Conservation (phyloP, 129 eudicot species). For the Helianthus tuberosus region DNA sequence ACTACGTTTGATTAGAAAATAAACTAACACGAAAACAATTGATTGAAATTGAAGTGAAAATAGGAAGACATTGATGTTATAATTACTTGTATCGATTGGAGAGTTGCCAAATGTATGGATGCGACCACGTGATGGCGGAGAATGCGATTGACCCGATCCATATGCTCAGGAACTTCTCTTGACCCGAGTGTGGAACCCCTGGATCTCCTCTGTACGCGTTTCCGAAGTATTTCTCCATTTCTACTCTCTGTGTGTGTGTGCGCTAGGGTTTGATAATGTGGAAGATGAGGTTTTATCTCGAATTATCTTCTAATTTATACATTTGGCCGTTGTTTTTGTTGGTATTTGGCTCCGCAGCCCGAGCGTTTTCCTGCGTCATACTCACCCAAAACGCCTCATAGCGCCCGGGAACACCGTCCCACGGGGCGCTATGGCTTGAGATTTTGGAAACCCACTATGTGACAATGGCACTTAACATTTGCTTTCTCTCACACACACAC, state of each 20-base stretch:
- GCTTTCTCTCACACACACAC: too few species aligned
- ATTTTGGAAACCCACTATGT: too few species aligned
- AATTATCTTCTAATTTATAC: too few species aligned
- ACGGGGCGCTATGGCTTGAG: too few species aligned
- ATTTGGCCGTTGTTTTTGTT: too few species aligned
- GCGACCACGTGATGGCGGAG: slow-evolving; percentile 53
- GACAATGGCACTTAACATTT: too few species aligned
- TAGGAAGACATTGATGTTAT: background rate
- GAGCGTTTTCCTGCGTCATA: too few species aligned
- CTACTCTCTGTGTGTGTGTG: background rate
- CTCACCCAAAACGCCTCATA: too few species aligned
- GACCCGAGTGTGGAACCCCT: slow-evolving; percentile 80
- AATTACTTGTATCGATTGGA: slow-evolving; percentile 66
- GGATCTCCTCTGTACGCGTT: slow-evolving; percentile 96
- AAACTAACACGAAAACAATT: background rate
- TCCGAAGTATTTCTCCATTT: slow-evolving; percentile 92
- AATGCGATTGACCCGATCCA: slow-evolving; percentile 69
- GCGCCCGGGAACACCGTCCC: too few species aligned
- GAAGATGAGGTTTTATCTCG: background rate
- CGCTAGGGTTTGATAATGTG: slow-evolving; percentile 19
- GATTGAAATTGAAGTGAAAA: background rate
- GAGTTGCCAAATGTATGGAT: slow-evolving; percentile 78
- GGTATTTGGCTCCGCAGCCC: too few species aligned
- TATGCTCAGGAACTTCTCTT: slow-evolving; percentile 51
- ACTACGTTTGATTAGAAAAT: background rate